These are phyloP conservation scores for Lepraria neglecta DNA, from an alignment of 495 filamentous ascomycete genomes.

Conservation along the genomic window DNA sequence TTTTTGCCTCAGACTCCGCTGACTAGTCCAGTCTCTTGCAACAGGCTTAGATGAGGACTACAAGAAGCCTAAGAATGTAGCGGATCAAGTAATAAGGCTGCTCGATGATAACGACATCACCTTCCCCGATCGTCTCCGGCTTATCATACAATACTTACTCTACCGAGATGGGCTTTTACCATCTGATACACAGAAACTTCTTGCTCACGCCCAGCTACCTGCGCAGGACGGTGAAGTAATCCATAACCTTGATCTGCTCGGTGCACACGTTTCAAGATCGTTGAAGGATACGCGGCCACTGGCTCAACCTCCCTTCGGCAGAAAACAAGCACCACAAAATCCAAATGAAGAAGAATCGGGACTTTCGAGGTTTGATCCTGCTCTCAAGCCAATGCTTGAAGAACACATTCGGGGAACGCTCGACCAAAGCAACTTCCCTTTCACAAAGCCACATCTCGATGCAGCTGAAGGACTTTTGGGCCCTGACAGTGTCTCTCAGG, in stretches of 20 bases:
- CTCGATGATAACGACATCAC: conserved; percentile 71
- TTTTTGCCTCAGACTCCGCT: conserved; percentile 8
- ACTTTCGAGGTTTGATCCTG: conserved; percentile 46
- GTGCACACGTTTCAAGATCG: conserved; percentile 62
- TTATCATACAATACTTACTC: conserved; percentile 78
- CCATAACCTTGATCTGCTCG: conserved; percentile 73
- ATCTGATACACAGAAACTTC: conserved; percentile 78
- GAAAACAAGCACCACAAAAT: conserved; percentile 45
- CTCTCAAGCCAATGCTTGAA: conserved; percentile 61
- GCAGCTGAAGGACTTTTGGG: conserved; percentile 49
- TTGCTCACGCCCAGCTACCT: conserved; percentile 75
- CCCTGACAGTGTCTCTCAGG: conserved; percentile 54
- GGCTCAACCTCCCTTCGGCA: conserved; percentile 59
- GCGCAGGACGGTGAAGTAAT: conserved; percentile 65
- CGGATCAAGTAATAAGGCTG: conserved; percentile 76
- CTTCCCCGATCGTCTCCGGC: conserved; percentile 68
- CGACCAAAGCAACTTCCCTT: conserved; percentile 63
- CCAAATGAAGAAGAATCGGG: conserved; percentile 47
- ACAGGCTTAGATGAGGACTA: conserved; percentile 92
- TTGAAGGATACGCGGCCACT: conserved; percentile 70
- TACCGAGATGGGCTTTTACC: conserved; percentile 81
- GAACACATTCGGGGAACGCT: conserved; percentile 55
- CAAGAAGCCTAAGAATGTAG: conserved; percentile 80
- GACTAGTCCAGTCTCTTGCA: conserved; percentile 56
- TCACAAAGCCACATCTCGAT: conserved; percentile 67